phyloP scores from a whole-genome alignment of 78 protist genomes.

The Carpediemonas membranifera region DNA sequence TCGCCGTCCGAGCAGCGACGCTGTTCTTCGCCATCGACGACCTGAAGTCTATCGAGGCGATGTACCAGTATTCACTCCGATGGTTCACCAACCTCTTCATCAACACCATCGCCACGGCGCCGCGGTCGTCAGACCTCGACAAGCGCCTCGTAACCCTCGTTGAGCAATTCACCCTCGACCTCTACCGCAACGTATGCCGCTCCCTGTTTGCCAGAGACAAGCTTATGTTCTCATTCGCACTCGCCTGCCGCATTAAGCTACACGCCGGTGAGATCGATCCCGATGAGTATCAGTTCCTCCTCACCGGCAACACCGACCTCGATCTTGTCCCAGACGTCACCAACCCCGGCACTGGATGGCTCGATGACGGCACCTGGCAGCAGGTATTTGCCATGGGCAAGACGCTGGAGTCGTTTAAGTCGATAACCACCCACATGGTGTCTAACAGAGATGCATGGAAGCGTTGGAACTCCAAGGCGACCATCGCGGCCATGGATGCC shows the following conservation, averaged over 20 bases:
- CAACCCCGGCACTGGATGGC: slow-evolving; percentile 46
- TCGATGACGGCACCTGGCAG: slow-evolving; percentile 49
- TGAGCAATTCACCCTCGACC: slow-evolving; percentile 13
- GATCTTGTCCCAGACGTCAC: not conserved
- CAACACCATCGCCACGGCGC: not conserved
- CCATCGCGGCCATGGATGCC: no score
- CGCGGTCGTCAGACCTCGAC: not conserved
- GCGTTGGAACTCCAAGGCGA: no score
- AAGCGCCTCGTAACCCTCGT: slow-evolving; percentile 22
- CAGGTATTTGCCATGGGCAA: slow-evolving; percentile 42
- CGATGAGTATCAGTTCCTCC: not conserved
- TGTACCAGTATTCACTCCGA: slow-evolving; percentile 59
- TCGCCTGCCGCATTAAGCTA: slow-evolving; percentile 28
- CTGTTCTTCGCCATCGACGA: slow-evolving; percentile 39
- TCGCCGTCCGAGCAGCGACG: slow-evolving; percentile 42
- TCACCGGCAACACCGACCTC: slow-evolving; percentile 4
- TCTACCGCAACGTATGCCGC: slow-evolving; percentile 40
- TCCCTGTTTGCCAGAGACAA: slow-evolving; percentile 41
- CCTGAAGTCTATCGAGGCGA: slow-evolving; percentile 31
- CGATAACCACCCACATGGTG: no score
- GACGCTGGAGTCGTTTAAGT: no score
- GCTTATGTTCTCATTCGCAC: slow-evolving; percentile 46
- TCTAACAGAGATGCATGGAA: no score
- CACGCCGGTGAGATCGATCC: not conserved
- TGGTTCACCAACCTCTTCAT: slow-evolving; percentile 49